Evolutionary conservation across 768 basidiomycete genomes (phyloP).

Genomic region (Suillus clintonianus): DNA sequence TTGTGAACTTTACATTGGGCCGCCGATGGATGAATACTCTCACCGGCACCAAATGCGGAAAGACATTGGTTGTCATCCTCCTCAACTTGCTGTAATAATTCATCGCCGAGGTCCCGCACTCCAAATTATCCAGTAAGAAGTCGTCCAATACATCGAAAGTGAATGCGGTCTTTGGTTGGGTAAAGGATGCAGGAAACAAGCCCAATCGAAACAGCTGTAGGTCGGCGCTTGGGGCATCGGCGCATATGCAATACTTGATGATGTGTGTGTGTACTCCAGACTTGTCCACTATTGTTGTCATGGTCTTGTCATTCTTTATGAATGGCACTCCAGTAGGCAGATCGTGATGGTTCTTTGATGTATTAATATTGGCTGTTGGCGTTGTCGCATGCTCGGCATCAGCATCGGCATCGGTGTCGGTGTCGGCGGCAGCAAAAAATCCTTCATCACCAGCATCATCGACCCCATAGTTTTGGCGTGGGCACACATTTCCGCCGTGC

Average conservation of each 20-base stretch:
- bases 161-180: constrained; percentile 13
- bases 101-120: neutral
- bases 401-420: no score
- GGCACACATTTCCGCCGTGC: neutral
- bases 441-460: no score
- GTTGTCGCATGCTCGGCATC: no score
- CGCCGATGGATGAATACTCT: neutral
- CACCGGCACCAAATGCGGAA: constrained; percentile 4
- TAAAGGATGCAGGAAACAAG: constrained; percentile 12
- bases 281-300: neutral
- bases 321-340: no score
- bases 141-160: constrained; percentile 21
- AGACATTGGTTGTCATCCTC: neutral
- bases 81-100: constrained; percentile 12
- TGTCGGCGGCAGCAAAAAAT: no score
- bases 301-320: no score
- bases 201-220: constrained; percentile 11
- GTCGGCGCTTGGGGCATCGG: neutral
- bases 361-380: no score
- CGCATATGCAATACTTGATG: neutral
- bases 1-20: no score
- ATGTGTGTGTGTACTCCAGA: neutral
- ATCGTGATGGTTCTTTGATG: no score
- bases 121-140: constrained; percentile 2
- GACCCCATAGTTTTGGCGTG: neutral